Conservation (phyloP, 2,329 filamentous ascomycete species). For the Hypoxylon sp. region DNA sequence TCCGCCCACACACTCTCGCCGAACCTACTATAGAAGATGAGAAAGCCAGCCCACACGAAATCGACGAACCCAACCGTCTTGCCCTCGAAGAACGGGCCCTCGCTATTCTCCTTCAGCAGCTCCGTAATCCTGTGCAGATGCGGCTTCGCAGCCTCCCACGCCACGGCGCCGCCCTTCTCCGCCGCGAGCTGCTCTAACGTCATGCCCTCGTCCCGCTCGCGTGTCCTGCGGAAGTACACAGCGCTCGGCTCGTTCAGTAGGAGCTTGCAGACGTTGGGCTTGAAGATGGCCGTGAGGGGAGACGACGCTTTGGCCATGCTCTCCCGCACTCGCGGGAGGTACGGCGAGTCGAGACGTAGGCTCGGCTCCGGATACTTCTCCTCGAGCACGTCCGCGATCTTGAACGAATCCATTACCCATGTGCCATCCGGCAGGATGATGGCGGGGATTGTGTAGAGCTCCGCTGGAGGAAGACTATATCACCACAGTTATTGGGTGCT, state of each 20-base stretch:
- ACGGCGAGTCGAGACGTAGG: conserved; percentile 67
- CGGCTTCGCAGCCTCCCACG: conserved; percentile 59
- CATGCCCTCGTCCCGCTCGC: conserved; percentile 63
- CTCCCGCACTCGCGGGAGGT: conserved; percentile 58
- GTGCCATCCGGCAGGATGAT: conserved; percentile 60
- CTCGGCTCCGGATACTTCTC: conserved; percentile 67
- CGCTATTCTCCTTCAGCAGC: conserved; percentile 64
- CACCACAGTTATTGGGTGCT: conserved; percentile 42
- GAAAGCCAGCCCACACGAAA: conserved; percentile 64
- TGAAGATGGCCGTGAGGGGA: conserved; percentile 55
- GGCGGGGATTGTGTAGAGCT: conserved; percentile 50
- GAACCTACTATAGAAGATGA: conserved; percentile 53
- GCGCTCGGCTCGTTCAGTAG: conserved; percentile 64
- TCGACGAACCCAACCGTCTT: conserved; percentile 66
- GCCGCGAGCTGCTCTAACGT: conserved; percentile 61
- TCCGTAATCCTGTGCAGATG: conserved; percentile 54
- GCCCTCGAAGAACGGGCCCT: conserved; percentile 72
- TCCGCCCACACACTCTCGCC: conserved; percentile 53
- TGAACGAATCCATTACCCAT: conserved; percentile 72
- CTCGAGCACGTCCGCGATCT: conserved; percentile 71
- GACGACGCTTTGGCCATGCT: conserved; percentile 52
- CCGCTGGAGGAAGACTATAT: conserved; percentile 58
- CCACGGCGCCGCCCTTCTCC: conserved; percentile 61
- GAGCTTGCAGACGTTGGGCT: conserved; percentile 61
- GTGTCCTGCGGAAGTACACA: conserved; percentile 67